Evolutionary conservation across 2,329 filamentous ascomycete species (phyloP), one percentile per base, ranked within the genome.

Genomic region (Penicillium sp.): DNA sequence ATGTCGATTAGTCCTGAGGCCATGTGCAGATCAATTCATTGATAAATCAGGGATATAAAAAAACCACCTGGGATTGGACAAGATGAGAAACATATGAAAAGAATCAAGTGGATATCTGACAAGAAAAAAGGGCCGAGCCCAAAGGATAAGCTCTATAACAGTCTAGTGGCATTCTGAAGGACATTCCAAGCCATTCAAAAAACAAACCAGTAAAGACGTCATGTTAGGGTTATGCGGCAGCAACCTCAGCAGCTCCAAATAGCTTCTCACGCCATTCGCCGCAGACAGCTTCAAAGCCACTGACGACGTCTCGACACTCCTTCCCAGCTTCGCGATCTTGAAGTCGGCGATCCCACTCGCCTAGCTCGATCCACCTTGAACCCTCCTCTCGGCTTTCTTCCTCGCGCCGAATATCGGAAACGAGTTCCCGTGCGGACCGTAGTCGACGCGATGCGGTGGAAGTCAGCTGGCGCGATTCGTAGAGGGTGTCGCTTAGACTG

Each of bases 401-500:
- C 67, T 97, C 94, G 55, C 85, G 84, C 60, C 87, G 84, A 79
- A 97, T 87, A 66, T 97, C 93, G 2, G 87, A 85, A 1, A 97
- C 88, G 57, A 96, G 85, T 70, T 96, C 92, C 65, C 88, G 89
- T 6, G 90, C 92, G 33, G 86, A 89, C 63, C 89, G 88, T 49
- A 99, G 78, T 43, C 91, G 84, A 53, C 94, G 82, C 2, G 88
- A 87, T 1, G 93, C 94, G 9, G 89, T 88, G 3, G 86, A 89
- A 0, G 90, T 94, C 1, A 90, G 89, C 74, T 97, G 93, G 12
- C 91, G 87, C 29, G 89, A 92, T 88, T 97, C 96, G 74, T 97
- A 93, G 31, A 99, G 81, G 3, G 90, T 92, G 71, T 99, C 94
- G 6, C 90, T 91, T 4, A 99, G 81, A 62, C 91, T 89, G 64